These are phyloP conservation scores for Rhizophagus clarus DNA, from an alignment of 192 early-diverging fungal species.

Conservation along the genomic window DNA sequence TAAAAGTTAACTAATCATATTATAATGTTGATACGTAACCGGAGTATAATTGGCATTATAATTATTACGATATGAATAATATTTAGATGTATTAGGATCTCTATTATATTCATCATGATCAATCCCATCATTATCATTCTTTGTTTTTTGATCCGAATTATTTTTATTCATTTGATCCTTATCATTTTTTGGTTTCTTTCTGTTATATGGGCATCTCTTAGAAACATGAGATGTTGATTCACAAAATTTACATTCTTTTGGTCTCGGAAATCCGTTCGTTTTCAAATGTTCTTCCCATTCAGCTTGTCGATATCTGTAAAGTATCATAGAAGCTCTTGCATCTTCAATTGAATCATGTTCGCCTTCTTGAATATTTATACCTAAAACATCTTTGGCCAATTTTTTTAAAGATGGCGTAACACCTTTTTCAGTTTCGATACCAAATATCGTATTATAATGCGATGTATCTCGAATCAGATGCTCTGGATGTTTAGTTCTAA, in stretches of 20 bases:
- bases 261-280: background rate
- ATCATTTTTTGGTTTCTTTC: background rate
- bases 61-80: background rate
- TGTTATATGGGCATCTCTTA: background rate
- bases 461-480: slow-evolving; percentile 61
- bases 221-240: background rate
- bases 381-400: slow-evolving; percentile 63
- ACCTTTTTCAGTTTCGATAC: slow-evolving; percentile 36
- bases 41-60: background rate
- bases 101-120: background rate
- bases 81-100: background rate
- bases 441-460: slow-evolving; percentile 52
- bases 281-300: background rate
- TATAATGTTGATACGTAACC: background rate
- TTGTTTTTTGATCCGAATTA: too few relatives aligned
- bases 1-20: background rate
- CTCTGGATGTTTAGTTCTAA: slow-evolving; percentile 66
- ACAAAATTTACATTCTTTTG: background rate
- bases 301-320: background rate
- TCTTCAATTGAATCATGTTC: slow-evolving; percentile 60
- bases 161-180: background rate
- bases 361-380: slow-evolving; percentile 68
- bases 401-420: slow-evolving; percentile 52
- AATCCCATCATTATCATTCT: background rate
- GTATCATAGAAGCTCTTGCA: background rate